phyloP scores from a whole-genome alignment of 1,284 basidiomycete genomes.

The Sanghuangporus baumii region DNA sequence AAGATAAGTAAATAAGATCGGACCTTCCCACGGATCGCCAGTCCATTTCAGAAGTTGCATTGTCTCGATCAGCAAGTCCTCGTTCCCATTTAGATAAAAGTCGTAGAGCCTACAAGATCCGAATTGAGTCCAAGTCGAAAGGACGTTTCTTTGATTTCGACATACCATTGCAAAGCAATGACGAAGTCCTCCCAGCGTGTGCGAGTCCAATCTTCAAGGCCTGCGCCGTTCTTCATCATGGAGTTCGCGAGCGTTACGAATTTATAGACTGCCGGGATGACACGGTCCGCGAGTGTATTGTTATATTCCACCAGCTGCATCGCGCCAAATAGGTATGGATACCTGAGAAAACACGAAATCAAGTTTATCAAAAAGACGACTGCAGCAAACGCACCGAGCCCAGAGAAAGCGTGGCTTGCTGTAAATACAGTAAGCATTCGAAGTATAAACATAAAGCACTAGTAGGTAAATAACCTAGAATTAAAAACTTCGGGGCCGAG shows the following conservation, averaged over 20 bases:
- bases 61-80: conserved; percentile 47
- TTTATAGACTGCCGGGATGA: conserved; percentile 44
- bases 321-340: conserved; percentile 50
- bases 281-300: conserved; percentile 35
- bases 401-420: conserved; percentile 48
- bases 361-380: background rate
- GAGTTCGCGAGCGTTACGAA: conserved; percentile 50
- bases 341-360: conserved; percentile 27
- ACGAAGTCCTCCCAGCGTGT: conserved; percentile 58
- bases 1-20: background rate
- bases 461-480: conserved; percentile 24
- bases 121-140: background rate
- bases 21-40: conserved; percentile 46
- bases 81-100: conserved; percentile 43
- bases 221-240: conserved; percentile 47
- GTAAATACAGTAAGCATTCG: background rate
- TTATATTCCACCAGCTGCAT: conserved; percentile 51
- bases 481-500: conserved; percentile 48
- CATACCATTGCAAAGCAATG: conserved; percentile 46
- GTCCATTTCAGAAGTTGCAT: conserved; percentile 48
- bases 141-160: background rate
- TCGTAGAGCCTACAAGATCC: conserved; percentile 42
- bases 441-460: background rate
- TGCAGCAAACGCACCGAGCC: conserved; percentile 37
- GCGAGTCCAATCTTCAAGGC: conserved; percentile 46